phyloP scores from a whole-genome alignment of 805 yeast genomes.

The Yarrowia yakushimensis region DNA sequence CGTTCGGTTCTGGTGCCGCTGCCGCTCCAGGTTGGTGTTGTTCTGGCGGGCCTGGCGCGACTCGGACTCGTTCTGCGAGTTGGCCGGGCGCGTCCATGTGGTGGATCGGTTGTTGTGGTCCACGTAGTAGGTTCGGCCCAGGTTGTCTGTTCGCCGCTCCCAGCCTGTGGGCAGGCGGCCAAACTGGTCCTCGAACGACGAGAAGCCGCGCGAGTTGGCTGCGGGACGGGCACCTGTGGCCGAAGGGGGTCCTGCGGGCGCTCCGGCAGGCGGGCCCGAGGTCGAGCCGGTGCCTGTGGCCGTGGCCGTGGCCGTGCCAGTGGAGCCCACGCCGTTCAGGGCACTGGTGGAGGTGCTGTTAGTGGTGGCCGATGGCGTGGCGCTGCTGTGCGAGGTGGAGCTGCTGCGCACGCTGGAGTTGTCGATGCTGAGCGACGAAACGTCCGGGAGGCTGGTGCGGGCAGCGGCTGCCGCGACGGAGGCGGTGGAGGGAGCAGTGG shows the following conservation, averaged over 20 bases:
- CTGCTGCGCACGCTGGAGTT: conserved; percentile 30
- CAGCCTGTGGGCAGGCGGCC: conserved; percentile 98
- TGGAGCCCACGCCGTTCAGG: conserved; percentile 24
- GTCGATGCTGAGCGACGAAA: conserved; percentile 28
- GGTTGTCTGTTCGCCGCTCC: conserved; percentile 97
- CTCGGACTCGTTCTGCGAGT: conserved; percentile 71
- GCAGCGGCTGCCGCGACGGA: conserved; percentile 25
- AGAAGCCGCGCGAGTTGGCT: conserved; percentile 49
- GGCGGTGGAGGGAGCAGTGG: conserved; percentile 31
- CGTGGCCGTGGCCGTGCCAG: background rate
- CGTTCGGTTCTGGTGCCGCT: conserved; percentile 86
- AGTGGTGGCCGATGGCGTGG: conserved; percentile 19
- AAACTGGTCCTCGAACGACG: conserved; percentile 94
- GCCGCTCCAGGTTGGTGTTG: conserved; percentile 80
- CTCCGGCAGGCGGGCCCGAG: background rate
- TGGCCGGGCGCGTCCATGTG: conserved; percentile 96
- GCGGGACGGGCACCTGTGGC: conserved; percentile 30
- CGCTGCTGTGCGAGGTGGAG: conserved; percentile 29
- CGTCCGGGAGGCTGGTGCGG: conserved; percentile 24
- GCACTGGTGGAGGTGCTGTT: conserved; percentile 37
- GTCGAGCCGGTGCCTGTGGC: background rate
- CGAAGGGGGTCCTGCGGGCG: conserved; percentile 29
- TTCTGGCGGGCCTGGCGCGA: conserved; percentile 50
- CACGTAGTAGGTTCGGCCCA: conserved; percentile 95
- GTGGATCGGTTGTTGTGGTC: conserved; percentile 97